Percentiles rank a stretch among this genome's conserved stretches.
Conservation (phyloP, 2,329 filamentous ascomycete species). For the Periconia sp. region DNA sequence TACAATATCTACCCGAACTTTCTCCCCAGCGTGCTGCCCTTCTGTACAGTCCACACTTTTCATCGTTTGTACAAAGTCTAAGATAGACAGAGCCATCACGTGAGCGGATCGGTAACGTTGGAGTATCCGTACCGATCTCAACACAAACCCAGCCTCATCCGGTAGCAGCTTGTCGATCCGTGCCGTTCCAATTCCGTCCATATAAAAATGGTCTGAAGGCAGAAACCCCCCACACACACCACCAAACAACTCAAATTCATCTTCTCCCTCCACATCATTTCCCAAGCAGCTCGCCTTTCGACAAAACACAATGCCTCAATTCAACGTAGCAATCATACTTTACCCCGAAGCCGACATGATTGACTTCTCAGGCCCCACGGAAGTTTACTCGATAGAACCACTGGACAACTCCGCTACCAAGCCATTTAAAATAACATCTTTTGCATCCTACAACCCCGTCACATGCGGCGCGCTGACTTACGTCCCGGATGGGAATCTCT, state of each 20-base stretch:
- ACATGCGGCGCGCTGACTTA: slow-evolving; percentile 29
- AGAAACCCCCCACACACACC: too few relatives aligned
- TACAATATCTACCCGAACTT: too few relatives aligned
- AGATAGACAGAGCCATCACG: neutral
- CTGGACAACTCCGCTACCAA: slow-evolving; percentile 23
- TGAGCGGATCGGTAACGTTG: neutral
- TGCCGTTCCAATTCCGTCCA: neutral
- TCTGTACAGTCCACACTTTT: too few relatives aligned
- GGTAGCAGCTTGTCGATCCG: neutral
- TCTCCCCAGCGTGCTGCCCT: too few relatives aligned
- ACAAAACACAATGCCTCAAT: slow-evolving; percentile 22
- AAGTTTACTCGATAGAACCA: slow-evolving; percentile 37
- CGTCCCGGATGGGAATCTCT: slow-evolving; percentile 32
- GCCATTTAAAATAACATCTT: slow-evolving; percentile 38
- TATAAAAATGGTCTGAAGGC: neutral
- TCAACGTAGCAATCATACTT: slow-evolving; percentile 44
- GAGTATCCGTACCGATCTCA: neutral
- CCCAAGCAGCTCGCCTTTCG: neutral
- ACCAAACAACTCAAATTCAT: too few relatives aligned
- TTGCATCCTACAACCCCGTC: slow-evolving; percentile 30
- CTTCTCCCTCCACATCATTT: neutral
- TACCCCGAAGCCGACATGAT: slow-evolving; percentile 44
- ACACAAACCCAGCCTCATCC: neutral
- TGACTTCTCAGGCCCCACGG: slow-evolving; percentile 45
- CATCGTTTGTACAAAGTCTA: too few relatives aligned